phyloP scores from a whole-genome alignment of 768 basidiomycete genomes.

The Lanmaoa rubissima region DNA sequence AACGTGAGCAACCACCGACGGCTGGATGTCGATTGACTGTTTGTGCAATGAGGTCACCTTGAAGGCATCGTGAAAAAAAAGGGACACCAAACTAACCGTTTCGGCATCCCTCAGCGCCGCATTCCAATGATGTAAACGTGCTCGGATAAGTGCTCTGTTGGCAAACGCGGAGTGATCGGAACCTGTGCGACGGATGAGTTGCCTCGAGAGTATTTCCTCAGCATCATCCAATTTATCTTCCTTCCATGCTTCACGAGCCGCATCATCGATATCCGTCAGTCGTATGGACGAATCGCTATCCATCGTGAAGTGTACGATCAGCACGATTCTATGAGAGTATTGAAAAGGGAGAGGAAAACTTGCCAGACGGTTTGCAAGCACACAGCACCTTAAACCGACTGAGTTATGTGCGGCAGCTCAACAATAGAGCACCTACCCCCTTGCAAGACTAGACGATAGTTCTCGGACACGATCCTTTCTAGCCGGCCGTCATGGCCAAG shows the following conservation, averaged over 20 bases:
- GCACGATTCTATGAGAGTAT: not conserved
- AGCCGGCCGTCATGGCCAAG: not conserved
- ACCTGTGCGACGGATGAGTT: not conserved
- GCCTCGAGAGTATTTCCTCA: slow-evolving; percentile 10
- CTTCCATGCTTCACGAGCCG: slow-evolving; percentile 2
- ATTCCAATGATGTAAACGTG: slow-evolving; percentile 4
- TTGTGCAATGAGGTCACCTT: not conserved
- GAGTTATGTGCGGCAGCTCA: not conserved
- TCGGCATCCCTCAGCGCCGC: slow-evolving; percentile 11
- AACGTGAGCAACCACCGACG: slow-evolving; percentile 6
- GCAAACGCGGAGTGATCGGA: slow-evolving; percentile 4
- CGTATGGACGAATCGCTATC: slow-evolving; percentile 7
- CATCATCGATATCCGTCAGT: not conserved
- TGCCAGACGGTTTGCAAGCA: slow-evolving; percentile 2
- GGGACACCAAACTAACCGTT: not conserved
- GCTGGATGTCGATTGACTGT: slow-evolving; percentile 10
- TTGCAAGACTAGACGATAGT: slow-evolving; percentile 4
- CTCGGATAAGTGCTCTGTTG: slow-evolving; percentile 5
- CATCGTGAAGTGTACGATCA: not conserved
- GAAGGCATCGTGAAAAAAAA: not conserved
- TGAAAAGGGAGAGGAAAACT: not conserved
- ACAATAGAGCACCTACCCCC: not conserved
- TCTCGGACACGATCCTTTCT: slow-evolving; percentile 3
- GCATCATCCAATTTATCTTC: slow-evolving; percentile 3
- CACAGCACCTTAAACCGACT: not conserved